Percentiles rank a stretch among this genome's conserved stretches.
phyloP scores from a whole-genome alignment of 306 rosid genomes.

The Echinosophora koreensis region DNA sequence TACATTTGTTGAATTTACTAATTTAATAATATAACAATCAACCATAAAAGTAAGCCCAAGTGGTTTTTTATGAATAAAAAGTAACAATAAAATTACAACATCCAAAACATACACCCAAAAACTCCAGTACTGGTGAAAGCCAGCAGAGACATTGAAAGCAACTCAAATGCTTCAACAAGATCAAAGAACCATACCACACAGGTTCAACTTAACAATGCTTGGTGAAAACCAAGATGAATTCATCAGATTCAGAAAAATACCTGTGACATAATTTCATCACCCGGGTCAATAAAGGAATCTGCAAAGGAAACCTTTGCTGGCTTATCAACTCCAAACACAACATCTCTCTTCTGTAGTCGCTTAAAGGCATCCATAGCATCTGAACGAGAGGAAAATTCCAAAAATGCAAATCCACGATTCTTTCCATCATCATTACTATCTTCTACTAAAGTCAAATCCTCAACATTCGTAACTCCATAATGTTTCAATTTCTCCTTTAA shows the following conservation, averaged over 20 bases:
- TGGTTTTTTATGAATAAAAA: too few relatives aligned
- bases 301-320: slow-evolving; percentile 99
- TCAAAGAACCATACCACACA: slow-evolving; percentile 17
- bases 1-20: neutral
- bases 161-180: slow-evolving; percentile 25
- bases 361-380: slow-evolving; percentile 99
- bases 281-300: slow-evolving; percentile 96
- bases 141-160: slow-evolving; percentile 11
- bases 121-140: neutral
- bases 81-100: neutral
- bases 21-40: neutral
- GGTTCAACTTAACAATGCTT: slow-evolving; percentile 15
- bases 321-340: slow-evolving; percentile 95
- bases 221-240: slow-evolving; percentile 38
- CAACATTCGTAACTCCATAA: slow-evolving; percentile 91
- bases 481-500: slow-evolving; percentile 92
- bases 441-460: slow-evolving; percentile 90
- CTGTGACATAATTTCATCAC: slow-evolving; percentile 99
- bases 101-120: slow-evolving; percentile 16
- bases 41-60: slow-evolving; percentile 5
- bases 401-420: slow-evolving; percentile 96
- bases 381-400: slow-evolving; percentile 93
- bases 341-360: slow-evolving; percentile 91
- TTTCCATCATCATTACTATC: slow-evolving; percentile 89
- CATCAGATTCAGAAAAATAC: slow-evolving; percentile 57